phyloP scores from a whole-genome alignment of 2,329 filamentous ascomycete genomes.

The Fusarium redolens region DNA sequence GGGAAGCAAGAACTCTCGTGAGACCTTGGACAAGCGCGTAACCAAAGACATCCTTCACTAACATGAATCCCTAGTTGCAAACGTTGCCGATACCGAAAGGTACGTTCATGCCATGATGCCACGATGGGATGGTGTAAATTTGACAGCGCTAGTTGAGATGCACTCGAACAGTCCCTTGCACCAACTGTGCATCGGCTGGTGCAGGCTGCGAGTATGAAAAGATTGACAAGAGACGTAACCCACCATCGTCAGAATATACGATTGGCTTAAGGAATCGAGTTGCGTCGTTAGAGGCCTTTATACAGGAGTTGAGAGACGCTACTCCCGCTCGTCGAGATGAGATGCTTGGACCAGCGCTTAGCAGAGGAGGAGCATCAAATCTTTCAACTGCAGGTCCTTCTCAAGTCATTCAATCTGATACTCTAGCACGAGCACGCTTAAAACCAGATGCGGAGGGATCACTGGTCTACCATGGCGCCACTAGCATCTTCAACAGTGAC shows the following conservation, averaged over 20 bases:
- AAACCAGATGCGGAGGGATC: slow-evolving; percentile 5
- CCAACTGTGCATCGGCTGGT: background rate
- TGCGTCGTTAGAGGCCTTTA: background rate
- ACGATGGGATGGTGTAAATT: accelerated
- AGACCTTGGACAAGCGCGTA: background rate
- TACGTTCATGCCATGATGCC: accelerated
- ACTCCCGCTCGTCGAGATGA: background rate
- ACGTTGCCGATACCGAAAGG: slow-evolving; percentile 6
- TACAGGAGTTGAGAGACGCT: background rate
- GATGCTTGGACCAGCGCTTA: background rate
- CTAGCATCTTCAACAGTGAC: slow-evolving; percentile 1
- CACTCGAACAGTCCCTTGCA: background rate
- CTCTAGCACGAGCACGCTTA: background rate
- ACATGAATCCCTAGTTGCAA: background rate
- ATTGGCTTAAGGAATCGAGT: background rate
- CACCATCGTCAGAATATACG: background rate
- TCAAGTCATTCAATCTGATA: background rate
- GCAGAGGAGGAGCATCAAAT: background rate
- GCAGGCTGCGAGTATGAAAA: background rate
- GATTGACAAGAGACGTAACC: slow-evolving; percentile 3
- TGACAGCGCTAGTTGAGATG: background rate
- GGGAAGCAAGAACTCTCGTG: slow-evolving; percentile 6
- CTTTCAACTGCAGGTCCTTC: background rate
- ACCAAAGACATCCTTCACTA: background rate
- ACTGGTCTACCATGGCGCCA: background rate